These are phyloP conservation scores for Ephemerocybe angulata DNA, from an alignment of 768 basidiomycete species.

Conservation along the genomic window DNA sequence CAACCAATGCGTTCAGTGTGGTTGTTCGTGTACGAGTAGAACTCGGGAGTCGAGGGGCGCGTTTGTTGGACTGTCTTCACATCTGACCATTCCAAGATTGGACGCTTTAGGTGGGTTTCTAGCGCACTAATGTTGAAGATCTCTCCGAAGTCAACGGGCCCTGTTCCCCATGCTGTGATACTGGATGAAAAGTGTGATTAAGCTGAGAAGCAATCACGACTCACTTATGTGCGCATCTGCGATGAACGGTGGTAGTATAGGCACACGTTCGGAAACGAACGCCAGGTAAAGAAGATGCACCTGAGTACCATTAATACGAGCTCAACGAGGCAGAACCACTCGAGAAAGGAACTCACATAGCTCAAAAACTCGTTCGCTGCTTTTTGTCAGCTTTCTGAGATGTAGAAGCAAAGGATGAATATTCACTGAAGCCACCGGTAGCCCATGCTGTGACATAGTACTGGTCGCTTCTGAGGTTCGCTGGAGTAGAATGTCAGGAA, in stretches of 20 bases:
- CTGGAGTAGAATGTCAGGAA: too few relatives aligned
- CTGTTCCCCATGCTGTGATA: slow-evolving; percentile 26
- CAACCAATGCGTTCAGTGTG: slow-evolving; percentile 27
- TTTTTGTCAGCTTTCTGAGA: background rate
- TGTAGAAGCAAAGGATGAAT: background rate
- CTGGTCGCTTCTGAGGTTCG: slow-evolving; percentile 37
- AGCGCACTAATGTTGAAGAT: slow-evolving; percentile 42
- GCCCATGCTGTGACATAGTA: slow-evolving; percentile 56
- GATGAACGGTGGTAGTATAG: slow-evolving; percentile 46
- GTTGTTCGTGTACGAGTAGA: slow-evolving; percentile 14
- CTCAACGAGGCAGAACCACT: background rate
- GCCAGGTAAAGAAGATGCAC: slow-evolving; percentile 49
- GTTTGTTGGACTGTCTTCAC: slow-evolving; percentile 34
- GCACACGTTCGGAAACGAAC: slow-evolving; percentile 39
- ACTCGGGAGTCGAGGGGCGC: slow-evolving; percentile 4
- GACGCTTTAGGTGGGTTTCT: slow-evolving; percentile 30
- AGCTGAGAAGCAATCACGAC: slow-evolving; percentile 1
- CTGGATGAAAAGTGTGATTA: background rate
- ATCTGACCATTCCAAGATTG: slow-evolving; percentile 48
- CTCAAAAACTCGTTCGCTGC: slow-evolving; percentile 36
- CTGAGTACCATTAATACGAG: slow-evolving; percentile 19
- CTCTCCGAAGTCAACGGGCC: slow-evolving; percentile 36
- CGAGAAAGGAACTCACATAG: slow-evolving; percentile 23
- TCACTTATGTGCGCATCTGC: slow-evolving; percentile 38
- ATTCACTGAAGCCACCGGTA: slow-evolving; percentile 52